These are phyloP conservation scores for Saururus chinensis DNA, from an alignment of 164 flowering plant genomes.

Conservation along the genomic window DNA sequence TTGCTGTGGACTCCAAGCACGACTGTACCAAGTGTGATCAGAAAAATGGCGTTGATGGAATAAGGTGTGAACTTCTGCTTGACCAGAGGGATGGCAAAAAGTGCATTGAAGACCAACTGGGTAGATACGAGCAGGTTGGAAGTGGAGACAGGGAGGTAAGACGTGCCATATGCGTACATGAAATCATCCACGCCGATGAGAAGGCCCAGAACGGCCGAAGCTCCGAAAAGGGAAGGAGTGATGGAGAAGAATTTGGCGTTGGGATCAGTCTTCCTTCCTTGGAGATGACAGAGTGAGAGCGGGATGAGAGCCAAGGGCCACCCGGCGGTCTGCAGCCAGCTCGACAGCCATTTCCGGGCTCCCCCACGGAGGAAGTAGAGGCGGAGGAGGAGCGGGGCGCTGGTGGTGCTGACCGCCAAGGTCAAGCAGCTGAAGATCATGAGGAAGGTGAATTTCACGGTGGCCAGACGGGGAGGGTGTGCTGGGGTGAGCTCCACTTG, in stretches of 20 bases:
- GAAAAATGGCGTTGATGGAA: conserved; percentile 1
- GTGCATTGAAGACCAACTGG: conserved; percentile 2
- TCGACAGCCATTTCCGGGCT: conserved; percentile 2
- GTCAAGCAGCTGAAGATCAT: background rate
- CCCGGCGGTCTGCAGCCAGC: conserved; percentile 5
- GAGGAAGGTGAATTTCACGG: background rate
- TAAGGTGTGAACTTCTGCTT: conserved; percentile 1
- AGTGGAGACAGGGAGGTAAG: background rate
- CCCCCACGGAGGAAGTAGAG: conserved; percentile 5
- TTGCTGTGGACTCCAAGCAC: background rate
- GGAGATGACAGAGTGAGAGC: background rate
- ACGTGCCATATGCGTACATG: background rate
- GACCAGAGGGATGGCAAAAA: conserved; percentile 1
- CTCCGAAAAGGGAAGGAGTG: background rate
- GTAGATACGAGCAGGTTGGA: conserved; percentile 2
- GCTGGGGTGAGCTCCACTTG: too few species aligned
- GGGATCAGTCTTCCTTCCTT: background rate
- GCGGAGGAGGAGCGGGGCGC: conserved; percentile 1
- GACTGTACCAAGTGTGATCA: conserved; percentile 4
- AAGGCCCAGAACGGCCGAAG: background rate
- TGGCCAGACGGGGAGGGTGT: background rate
- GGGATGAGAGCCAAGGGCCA: conserved; percentile 1
- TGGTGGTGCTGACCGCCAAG: background rate
- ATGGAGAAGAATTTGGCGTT: background rate
- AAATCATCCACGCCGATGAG: background rate